Conservation (phyloP, 768 basidiomycete genomes). For the Hygrocybe coccinea region DNA sequence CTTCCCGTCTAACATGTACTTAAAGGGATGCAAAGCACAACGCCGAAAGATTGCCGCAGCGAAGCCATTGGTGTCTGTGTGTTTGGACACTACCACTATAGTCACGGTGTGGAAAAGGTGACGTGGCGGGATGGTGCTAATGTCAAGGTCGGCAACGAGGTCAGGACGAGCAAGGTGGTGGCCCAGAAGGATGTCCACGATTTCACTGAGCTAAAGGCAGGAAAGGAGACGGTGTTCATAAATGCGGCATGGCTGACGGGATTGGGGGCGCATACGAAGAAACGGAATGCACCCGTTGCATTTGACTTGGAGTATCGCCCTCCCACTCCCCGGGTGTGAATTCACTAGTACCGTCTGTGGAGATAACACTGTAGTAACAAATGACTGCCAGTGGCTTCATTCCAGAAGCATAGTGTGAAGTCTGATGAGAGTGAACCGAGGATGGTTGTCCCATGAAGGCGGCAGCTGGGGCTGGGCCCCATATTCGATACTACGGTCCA, state of each 20-base stretch:
- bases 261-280: neutral
- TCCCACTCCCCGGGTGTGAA: no score
- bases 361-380: no score
- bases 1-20: slow-evolving; percentile 1
- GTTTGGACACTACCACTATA: slow-evolving; percentile 6
- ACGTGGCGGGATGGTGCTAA: neutral
- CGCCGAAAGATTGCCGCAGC: neutral
- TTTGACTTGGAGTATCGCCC: slow-evolving; percentile 5
- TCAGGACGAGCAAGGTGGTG: neutral
- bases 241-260: slow-evolving; percentile 5
- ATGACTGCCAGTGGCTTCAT: no score
- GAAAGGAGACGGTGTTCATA: slow-evolving; percentile 4
- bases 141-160: neutral
- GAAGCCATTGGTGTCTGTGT: slow-evolving; percentile 2
- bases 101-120: slow-evolving; percentile 1
- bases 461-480: no score
- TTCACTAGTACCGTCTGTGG: no score
- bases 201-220: slow-evolving; percentile 2
- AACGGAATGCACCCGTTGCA: slow-evolving; percentile 2
- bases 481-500: no score
- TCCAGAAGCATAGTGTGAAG: no score
- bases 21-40: neutral
- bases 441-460: no score
- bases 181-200: neutral
- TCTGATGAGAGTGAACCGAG: no score